A percentile compares a stretch with the other conserved stretches of the same genome.
These are phyloP conservation scores for Sporothrix sp. DNA, from an alignment of 2,329 filamentous ascomycete species.

Conservation along the genomic window DNA sequence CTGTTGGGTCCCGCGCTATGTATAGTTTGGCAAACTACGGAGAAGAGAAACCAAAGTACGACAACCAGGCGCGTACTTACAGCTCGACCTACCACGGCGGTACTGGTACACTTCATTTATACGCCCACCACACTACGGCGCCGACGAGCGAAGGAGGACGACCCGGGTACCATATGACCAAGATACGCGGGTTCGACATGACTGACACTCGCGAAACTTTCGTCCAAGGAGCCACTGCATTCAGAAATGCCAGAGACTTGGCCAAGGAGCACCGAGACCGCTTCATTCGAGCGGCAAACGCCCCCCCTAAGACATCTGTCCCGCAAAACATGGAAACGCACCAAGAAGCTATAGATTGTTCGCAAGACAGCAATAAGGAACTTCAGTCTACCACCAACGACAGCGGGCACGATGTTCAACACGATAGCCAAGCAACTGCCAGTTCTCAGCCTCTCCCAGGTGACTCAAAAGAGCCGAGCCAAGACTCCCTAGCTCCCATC, in stretches of 20 bases:
- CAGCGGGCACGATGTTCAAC: background rate
- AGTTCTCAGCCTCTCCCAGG: background rate
- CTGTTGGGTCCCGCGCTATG: slow-evolving; percentile 28
- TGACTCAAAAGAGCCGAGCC: background rate
- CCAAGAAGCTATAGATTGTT: too few species aligned
- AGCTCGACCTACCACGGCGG: slow-evolving; percentile 28
- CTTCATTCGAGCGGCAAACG: slow-evolving; percentile 21
- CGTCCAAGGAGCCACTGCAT: slow-evolving; percentile 26
- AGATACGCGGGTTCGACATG: slow-evolving; percentile 19
- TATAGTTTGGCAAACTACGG: slow-evolving; percentile 28
- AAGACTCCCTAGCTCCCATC: background rate
- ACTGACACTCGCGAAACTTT: slow-evolving; percentile 16
- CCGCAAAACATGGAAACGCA: background rate
- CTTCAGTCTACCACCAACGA: too few species aligned
- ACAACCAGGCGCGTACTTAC: slow-evolving; percentile 31
- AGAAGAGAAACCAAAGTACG: slow-evolving; percentile 24
- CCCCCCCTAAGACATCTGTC: background rate
- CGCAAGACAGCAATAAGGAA: too few species aligned
- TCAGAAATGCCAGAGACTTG: slow-evolving; percentile 31
- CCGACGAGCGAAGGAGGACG: slow-evolving; percentile 23
- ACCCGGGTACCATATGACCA: slow-evolving; percentile 34
- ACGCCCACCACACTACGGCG: slow-evolving; percentile 28
- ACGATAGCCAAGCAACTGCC: background rate
- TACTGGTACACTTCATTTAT: slow-evolving; percentile 28
- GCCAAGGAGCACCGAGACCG: slow-evolving; percentile 28